These are phyloP conservation scores for Dactylellina drechsleri DNA, from an alignment of 2,329 filamentous ascomycete species.

Conservation along the genomic window DNA sequence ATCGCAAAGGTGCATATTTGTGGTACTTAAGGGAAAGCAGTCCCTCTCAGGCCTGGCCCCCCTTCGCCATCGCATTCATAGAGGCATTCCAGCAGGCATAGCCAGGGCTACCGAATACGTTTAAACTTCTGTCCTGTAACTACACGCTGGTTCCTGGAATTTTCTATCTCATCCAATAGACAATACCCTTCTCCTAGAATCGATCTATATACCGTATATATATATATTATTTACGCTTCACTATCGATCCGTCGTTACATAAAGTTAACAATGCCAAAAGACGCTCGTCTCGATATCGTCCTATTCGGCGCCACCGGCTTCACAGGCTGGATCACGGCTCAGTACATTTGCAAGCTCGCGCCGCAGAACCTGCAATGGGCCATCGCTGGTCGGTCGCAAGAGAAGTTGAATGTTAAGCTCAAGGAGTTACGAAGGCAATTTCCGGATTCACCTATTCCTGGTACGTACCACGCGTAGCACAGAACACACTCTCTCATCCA, in stretches of 20 bases:
- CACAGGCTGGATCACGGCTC: slow-evolving; percentile 79
- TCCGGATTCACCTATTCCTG: slow-evolving; percentile 75
- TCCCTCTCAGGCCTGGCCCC: too few relatives aligned
- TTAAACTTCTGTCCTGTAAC: too few relatives aligned
- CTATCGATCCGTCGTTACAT: too few relatives aligned
- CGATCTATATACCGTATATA: neutral
- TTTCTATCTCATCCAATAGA: too few relatives aligned
- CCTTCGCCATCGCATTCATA: too few relatives aligned
- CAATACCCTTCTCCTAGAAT: too few relatives aligned
- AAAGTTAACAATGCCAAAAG: slow-evolving; percentile 28
- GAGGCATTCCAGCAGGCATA: too few relatives aligned
- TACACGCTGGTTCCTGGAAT: too few relatives aligned
- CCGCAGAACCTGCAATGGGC: slow-evolving; percentile 87
- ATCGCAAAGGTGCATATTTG: too few relatives aligned
- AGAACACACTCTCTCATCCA: neutral
- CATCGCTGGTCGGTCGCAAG: slow-evolving; percentile 80
- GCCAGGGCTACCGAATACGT: too few relatives aligned
- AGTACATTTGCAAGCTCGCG: slow-evolving; percentile 76
- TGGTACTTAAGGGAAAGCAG: too few relatives aligned
- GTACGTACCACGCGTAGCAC: slow-evolving; percentile 63
- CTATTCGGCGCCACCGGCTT: slow-evolving; percentile 80
- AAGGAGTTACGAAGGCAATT: slow-evolving; percentile 74
- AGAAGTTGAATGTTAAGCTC: slow-evolving; percentile 77
- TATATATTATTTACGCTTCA: neutral
- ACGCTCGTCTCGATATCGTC: slow-evolving; percentile 66